phyloP scores from a whole-genome alignment of 2,329 filamentous ascomycete species.

The Chaetomium sp. region DNA sequence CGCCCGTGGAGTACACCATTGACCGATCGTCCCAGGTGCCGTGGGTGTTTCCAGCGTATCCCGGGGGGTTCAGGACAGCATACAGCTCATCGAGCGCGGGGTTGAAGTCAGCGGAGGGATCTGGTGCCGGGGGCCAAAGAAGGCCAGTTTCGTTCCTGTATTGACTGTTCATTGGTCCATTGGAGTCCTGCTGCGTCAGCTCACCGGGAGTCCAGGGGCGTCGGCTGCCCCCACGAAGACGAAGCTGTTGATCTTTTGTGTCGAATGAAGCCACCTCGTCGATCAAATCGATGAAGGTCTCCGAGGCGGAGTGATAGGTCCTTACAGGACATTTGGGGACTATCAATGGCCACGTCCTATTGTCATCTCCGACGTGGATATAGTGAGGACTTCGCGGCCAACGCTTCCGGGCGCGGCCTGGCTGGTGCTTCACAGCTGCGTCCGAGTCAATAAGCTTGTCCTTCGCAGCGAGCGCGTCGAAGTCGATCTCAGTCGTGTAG shows the following conservation, averaged over 20 bases:
- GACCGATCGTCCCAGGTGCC: conserved; percentile 42
- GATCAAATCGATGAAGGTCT: conserved; percentile 54
- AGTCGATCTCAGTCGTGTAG: conserved; percentile 52
- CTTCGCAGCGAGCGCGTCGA: conserved; percentile 23
- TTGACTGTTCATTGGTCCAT: conserved; percentile 19
- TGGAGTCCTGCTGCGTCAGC: conserved; percentile 11
- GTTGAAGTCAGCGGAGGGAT: conserved; percentile 13
- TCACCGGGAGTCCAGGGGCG: conserved; percentile 23
- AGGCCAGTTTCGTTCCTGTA: conserved; percentile 23
- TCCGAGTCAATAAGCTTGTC: neutral
- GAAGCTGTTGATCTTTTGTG: conserved; percentile 40
- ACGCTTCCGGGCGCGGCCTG: neutral
- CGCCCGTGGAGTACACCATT: conserved; percentile 39
- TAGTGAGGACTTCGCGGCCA: conserved; percentile 33
- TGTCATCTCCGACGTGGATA: conserved; percentile 45
- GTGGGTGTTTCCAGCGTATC: conserved; percentile 30
- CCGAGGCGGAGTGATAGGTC: conserved; percentile 46
- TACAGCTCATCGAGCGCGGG: conserved; percentile 32
- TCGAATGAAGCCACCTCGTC: conserved; percentile 37
- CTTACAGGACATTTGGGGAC: conserved; percentile 48
- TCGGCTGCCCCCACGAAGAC: conserved; percentile 39
- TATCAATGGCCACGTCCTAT: conserved; percentile 39
- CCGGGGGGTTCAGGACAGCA: conserved; percentile 35
- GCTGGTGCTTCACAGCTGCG: neutral
- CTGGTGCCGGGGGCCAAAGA: conserved; percentile 32